A percentile compares a stretch with the other conserved stretches of the same genome.
Conservation (phyloP, 177 flowering plant species). For the Vitis hybrid region DNA sequence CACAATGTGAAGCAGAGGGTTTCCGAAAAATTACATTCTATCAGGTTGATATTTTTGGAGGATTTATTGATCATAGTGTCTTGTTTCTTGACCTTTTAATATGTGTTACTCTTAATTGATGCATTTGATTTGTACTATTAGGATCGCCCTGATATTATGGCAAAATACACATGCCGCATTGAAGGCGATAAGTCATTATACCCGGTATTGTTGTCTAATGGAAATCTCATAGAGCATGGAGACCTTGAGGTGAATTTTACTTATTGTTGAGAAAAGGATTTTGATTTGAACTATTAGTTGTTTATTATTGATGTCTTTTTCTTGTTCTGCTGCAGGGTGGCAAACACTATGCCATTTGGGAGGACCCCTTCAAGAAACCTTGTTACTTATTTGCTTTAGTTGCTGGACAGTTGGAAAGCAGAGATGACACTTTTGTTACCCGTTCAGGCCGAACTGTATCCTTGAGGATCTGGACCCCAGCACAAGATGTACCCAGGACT, state of each 20-base stretch:
- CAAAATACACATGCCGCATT: conserved; percentile 78
- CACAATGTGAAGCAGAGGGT: conserved; percentile 99
- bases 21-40: conserved; percentile 87
- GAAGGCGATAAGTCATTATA: conserved; percentile 89
- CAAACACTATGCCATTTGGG: conserved; percentile 58
- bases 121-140: conserved; percentile 20
- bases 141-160: conserved; percentile 99
- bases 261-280: not conserved
- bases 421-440: conserved; percentile 84
- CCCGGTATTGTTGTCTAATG: conserved; percentile 92
- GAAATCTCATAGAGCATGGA: conserved; percentile 85
- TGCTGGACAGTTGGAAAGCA: conserved; percentile 86
- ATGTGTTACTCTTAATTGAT: conserved; percentile 1
- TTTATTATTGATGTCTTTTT: not conserved
- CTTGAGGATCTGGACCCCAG: conserved; percentile 90
- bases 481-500: conserved; percentile 87
- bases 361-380: conserved; percentile 49
- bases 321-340: conserved; percentile 57
- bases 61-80: not conserved
- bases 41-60: conserved; percentile 55
- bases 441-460: conserved; percentile 80
- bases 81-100: not conserved
- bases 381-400: conserved; percentile 95
- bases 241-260: conserved; percentile 63
- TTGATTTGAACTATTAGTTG: not conserved